Base-by-base conservation (phyloP, 208 protist genomes). In the Trypanosoma avium region DNA sequence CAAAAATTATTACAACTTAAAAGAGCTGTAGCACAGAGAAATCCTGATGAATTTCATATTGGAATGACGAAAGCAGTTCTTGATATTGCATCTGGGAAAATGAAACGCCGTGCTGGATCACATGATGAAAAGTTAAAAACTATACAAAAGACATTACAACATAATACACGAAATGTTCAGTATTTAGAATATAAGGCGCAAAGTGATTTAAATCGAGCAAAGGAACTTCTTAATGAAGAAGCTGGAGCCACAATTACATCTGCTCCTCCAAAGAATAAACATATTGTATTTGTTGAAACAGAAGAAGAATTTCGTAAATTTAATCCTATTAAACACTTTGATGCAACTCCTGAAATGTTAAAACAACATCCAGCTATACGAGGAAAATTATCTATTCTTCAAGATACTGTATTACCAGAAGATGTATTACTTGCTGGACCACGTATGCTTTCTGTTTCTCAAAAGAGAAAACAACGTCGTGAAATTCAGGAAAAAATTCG, bases 21-120 rank as follows among this genome's bases (percentile, higher is more conserved):
- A 70, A 80, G 91, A 0, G 82, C 83, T 3, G 92, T 86, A 3
- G 86, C 91, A 22, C 86, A 96, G 63, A 86, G 92, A 43, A 98
- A 98, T 61, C 92, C 92, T 0, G 92, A 98, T 81, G 94, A 98
- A 74, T 98, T 96, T 62, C 75, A 97, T 62, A 94, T 96, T 62
- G 88, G 84, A 49, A 98, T 98, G 94, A 96, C 93, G 0, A 90
- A 93, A 74, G 75, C 86, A 15, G 70, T 94, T 33, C 85, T 97
- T 75, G 91, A 97, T 55, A 73, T 91, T 24, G 84, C 84, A 3
- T 89, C 75, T 8, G 91, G 91, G 8, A 80, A 80, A n/a, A 90
- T 94, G 83, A 91, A 88, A 73, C 60, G 76, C 36, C 76, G 82
- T 0, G 56, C 53, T 29, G 61, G 32, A 21, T 65, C 62, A 32